Evolutionary conservation across 176 grass and related monocot genomes (phyloP).

Genomic region (Carex littledalei): DNA sequence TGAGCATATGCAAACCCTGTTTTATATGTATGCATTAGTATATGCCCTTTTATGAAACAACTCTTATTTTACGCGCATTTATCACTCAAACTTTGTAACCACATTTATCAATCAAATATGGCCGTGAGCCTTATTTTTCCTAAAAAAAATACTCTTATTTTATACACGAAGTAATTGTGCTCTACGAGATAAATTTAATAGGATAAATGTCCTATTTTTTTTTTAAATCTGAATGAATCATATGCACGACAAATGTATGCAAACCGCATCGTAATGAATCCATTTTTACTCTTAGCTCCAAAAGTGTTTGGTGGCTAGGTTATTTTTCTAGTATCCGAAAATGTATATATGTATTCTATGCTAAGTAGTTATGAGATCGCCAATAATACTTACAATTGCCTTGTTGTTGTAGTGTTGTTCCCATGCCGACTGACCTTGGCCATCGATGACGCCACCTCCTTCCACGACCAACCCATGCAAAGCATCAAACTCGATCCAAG

Average conservation of each 20-base stretch:
- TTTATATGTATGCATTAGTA: neutral
- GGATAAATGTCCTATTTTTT: too few species aligned
- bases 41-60: neutral
- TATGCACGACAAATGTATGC: neutral
- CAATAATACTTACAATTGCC: constrained; percentile 7
- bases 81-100: too few species aligned
- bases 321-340: neutral
- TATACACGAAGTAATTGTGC: neutral
- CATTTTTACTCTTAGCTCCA: neutral
- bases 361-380: too few species aligned
- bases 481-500: constrained; percentile 37
- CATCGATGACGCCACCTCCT: constrained; percentile 28
- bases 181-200: neutral
- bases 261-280: neutral
- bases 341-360: neutral
- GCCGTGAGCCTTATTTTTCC: too few species aligned
- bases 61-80: neutral
- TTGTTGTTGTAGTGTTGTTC: neutral
- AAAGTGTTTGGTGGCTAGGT: too few species aligned
- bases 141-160: too few species aligned
- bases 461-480: constrained; percentile 23
- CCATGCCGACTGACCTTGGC: constrained; percentile 25
- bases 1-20: neutral
- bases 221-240: too few species aligned
- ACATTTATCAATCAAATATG: too few species aligned